Conservation (phyloP, 2,329 filamentous ascomycete genomes). For the Raffaelea ambrosiae region DNA sequence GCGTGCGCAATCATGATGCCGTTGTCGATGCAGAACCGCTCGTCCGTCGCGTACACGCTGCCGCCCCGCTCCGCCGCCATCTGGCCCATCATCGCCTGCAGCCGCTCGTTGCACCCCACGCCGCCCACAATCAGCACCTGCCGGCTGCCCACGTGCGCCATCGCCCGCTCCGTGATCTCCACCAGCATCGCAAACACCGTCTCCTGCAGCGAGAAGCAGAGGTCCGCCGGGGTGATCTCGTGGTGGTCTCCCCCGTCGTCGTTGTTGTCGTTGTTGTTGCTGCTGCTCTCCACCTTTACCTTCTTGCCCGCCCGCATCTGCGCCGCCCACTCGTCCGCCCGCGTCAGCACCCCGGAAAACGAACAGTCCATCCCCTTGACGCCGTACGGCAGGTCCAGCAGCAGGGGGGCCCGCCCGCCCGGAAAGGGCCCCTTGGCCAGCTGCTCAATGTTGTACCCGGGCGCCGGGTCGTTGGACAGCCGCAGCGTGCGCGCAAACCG, state of each 20-base stretch:
- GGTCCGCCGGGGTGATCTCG: slow-evolving; percentile 72
- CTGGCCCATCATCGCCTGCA: slow-evolving; percentile 97
- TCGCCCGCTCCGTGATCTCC: slow-evolving; percentile 95
- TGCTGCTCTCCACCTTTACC: slow-evolving; percentile 12
- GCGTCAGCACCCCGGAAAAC: slow-evolving; percentile 84
- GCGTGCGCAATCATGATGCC: slow-evolving; percentile 99
- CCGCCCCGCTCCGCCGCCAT: slow-evolving; percentile 89
- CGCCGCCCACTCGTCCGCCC: slow-evolving; percentile 70
- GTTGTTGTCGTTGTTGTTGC: slow-evolving; percentile 27
- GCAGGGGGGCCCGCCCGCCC: slow-evolving; percentile 47
- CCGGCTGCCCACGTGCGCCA: slow-evolving; percentile 88
- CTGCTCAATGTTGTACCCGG: slow-evolving; percentile 97
- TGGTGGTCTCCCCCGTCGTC: slow-evolving; percentile 27
- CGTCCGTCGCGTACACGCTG: slow-evolving; percentile 88
- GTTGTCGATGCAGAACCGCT: slow-evolving; percentile 97
- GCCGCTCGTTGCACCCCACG: slow-evolving; percentile 85
- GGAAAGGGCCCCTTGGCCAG: slow-evolving; percentile 48
- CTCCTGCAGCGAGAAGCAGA: slow-evolving; percentile 94
- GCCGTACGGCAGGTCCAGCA: slow-evolving; percentile 86
- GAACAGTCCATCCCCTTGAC: slow-evolving; percentile 99
- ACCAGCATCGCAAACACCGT: slow-evolving; percentile 96
- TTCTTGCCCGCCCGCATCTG: slow-evolving; percentile 44
- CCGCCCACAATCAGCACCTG: slow-evolving; percentile 95
- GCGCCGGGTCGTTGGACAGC: slow-evolving; percentile 93
- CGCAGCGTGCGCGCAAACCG: slow-evolving; percentile 84